Evolutionary conservation across 2,329 filamentous ascomycete genomes (phyloP).

Genomic region (Cordyceps fumosorosea): DNA sequence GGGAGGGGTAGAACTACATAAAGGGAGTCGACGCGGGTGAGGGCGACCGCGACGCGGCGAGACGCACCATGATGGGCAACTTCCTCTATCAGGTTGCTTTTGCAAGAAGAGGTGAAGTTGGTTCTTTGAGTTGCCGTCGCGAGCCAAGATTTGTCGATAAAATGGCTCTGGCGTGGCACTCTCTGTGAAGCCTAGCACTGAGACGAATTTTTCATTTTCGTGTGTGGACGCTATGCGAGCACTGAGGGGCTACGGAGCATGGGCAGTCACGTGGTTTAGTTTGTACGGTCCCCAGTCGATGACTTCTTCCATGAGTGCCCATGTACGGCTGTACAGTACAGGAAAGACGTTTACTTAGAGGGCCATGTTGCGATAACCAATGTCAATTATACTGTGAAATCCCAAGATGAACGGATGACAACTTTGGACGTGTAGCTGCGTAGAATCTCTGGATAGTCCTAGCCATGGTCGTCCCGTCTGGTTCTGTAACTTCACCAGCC

Average conservation of each 20-base stretch:
- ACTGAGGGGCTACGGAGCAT: slow-evolving; percentile 32
- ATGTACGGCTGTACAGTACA: too few relatives aligned
- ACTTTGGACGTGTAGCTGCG: too few relatives aligned
- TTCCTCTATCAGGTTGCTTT: slow-evolving; percentile 38
- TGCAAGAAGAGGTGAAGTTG: slow-evolving; percentile 30
- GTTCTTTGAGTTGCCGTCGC: slow-evolving; percentile 31
- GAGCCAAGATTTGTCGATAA: slow-evolving; percentile 30
- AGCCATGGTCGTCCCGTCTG: too few relatives aligned
- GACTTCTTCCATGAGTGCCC: too few relatives aligned
- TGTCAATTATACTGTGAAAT: too few relatives aligned
- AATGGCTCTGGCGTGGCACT: slow-evolving; percentile 33
- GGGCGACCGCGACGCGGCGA: slow-evolving; percentile 6
- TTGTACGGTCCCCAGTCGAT: slow-evolving; percentile 13
- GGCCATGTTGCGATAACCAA: too few relatives aligned
- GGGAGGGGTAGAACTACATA: slow-evolving; percentile 22
- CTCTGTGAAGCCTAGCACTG: slow-evolving; percentile 31
- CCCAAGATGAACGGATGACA: too few relatives aligned
- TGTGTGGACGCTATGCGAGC: slow-evolving; percentile 39
- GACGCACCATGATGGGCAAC: slow-evolving; percentile 46
- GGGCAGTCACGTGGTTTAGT: slow-evolving; percentile 29
- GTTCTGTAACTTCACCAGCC: too few relatives aligned
- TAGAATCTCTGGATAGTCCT: too few relatives aligned
- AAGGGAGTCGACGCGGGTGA: background rate
- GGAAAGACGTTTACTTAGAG: too few relatives aligned
- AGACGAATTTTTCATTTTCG: slow-evolving; percentile 39